Base-by-base conservation (phyloP, 1,139 yeast species). In the Sugiyamaella grinbergsii region DNA sequence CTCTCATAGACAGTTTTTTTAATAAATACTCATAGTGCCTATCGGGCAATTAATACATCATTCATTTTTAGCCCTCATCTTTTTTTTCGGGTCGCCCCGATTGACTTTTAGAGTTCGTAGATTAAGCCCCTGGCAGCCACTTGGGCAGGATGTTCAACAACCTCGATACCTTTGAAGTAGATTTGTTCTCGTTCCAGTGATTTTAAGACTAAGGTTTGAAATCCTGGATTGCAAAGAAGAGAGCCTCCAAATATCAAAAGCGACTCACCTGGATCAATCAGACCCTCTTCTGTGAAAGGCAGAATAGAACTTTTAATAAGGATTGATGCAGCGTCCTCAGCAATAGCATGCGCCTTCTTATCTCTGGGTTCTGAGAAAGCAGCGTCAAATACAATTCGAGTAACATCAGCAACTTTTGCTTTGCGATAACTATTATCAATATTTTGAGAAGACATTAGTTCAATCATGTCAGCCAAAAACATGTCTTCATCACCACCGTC, bases 171-270 rank as follows among this genome's bases (percentile, higher is more conserved):
- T 18, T 31, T 38, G 23, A 53, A 53, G 3, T 24, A 26, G 20
- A 45, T 28, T 7, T 54, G 54, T 23, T 28, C 19, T 13, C 39
- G 37, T 5, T 36, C 42, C 7, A 53, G 49, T 20, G 45, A 39
- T 6, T 26, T 15, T 26, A 52, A 16, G 11, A 54, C 51, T 39
- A 54, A 13, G 16, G 33, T 23, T 24, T 50, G 43, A 26, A 40
- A 54, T 1, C 18, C 16, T 11, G 26, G 50, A 33, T 39, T 18
- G 23, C 50, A 44, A 15, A 51, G 43, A 33, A 56, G 41, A 4
- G 59, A 54, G 6, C 59, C 59, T 13, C 53, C 57, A 19, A 53
- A 38, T 11, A 52, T 47, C 38, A 56, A 49, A 2, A 56, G 41
- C 1, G 54, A 24, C 24, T 42, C 23, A 10, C 24, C 24, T 1